Conservation (phyloP, 73 alveolate genomes). For the Paramecium sexaurelia region DNA sequence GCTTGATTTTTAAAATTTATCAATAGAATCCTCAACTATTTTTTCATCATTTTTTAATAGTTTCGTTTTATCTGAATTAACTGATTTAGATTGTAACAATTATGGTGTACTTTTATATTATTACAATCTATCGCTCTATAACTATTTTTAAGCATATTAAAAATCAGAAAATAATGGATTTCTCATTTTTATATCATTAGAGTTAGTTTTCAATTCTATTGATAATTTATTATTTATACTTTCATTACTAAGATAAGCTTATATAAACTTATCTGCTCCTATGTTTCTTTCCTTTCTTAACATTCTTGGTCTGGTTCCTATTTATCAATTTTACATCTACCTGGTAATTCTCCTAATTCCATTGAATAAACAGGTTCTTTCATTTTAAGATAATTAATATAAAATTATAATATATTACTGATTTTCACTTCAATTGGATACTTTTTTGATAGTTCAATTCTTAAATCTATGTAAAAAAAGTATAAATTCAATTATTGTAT, state of each 20-base stretch:
- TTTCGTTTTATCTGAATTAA: neutral
- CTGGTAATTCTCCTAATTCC: slow-evolving; percentile 7
- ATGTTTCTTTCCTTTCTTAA: slow-evolving; percentile 15
- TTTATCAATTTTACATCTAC: neutral
- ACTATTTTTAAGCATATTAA: neutral
- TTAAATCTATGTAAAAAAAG: too few species aligned
- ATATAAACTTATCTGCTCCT: slow-evolving; percentile 10
- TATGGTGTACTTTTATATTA: neutral
- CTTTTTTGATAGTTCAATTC: too few species aligned
- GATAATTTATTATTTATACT: neutral
- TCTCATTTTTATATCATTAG: neutral
- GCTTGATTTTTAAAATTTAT: neutral
- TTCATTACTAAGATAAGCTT: slow-evolving; percentile 17
- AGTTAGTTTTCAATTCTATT: neutral
- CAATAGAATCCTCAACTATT: neutral
- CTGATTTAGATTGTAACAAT: neutral
- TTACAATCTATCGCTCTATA: neutral
- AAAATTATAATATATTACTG: neutral
- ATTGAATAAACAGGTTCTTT: slow-evolving; percentile 18
- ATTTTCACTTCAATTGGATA: neutral
- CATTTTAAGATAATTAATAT: neutral
- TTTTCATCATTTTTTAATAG: neutral
- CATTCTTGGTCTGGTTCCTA: slow-evolving; percentile 28
- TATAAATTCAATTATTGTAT: too few species aligned
- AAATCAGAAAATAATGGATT: slow-evolving; percentile 11